Conservation (phyloP, 2,329 filamentous ascomycete genomes). For the Endocalyx cinctus region DNA sequence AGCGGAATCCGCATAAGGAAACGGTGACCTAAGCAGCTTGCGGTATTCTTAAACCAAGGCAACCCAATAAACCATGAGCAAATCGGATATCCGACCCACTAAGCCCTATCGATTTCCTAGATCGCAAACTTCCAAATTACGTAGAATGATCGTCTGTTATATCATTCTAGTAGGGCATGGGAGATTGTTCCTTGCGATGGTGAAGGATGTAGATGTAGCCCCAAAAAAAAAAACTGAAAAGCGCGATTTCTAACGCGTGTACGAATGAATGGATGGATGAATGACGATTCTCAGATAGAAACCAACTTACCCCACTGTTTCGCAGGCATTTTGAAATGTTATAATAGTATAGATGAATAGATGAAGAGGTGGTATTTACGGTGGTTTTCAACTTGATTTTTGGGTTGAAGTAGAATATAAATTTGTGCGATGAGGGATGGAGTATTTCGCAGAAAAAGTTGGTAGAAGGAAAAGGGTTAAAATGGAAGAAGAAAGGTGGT, state of each 20-base stretch:
- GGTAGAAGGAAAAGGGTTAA: conserved; percentile 1
- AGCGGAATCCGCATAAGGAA: conserved; percentile 13
- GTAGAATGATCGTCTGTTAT: too few species aligned
- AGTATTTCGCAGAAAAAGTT: conserved; percentile 1
- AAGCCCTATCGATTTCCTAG: conserved; percentile 10
- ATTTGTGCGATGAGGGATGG: neutral
- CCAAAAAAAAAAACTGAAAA: too few species aligned
- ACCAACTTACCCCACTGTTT: conserved; percentile 37
- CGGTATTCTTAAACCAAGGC: conserved; percentile 5
- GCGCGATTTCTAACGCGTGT: neutral
- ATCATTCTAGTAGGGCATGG: too few species aligned
- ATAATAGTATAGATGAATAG: neutral
- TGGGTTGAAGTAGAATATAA: neutral
- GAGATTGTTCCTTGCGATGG: too few species aligned
- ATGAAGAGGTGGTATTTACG: neutral
- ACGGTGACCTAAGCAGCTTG: conserved; percentile 10
- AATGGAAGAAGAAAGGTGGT: conserved; percentile 3
- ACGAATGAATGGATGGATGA: conserved; percentile 1
- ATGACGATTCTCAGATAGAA: conserved; percentile 5
- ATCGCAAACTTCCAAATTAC: too few species aligned
- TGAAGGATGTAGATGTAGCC: too few species aligned
- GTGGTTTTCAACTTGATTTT: too few species aligned
- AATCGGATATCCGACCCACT: conserved; percentile 9
- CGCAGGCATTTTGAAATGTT: conserved; percentile 28
- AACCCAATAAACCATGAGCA: conserved; percentile 13